Conservation (phyloP, 2,329 filamentous ascomycete genomes). For the Blastomyces parvus region DNA sequence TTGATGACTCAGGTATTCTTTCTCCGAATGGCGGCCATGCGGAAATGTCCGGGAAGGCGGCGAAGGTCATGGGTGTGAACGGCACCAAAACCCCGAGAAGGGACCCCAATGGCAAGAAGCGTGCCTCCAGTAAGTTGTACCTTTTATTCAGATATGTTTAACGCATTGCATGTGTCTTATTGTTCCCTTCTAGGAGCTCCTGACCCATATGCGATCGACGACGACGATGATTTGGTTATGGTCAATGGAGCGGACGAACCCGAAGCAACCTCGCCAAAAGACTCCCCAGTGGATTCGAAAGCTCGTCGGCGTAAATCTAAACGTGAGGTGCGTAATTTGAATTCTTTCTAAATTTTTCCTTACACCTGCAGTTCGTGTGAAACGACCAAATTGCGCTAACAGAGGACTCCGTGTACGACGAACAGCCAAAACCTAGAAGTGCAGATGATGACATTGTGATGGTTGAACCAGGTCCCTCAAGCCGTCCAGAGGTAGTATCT, state of each 20-base stretch:
- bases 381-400: slow-evolving; percentile 11
- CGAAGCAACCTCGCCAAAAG: slow-evolving; percentile 24
- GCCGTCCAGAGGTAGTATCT: slow-evolving; percentile 37
- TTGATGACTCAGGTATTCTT: slow-evolving; percentile 51
- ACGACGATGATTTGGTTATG: slow-evolving; percentile 56
- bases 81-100: slow-evolving; percentile 39
- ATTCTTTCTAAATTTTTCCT: neutral
- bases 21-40: slow-evolving; percentile 61
- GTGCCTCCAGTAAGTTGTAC: slow-evolving; percentile 6
- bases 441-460: slow-evolving; percentile 45
- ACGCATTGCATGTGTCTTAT: neutral
- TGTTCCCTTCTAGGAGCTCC: slow-evolving; percentile 24
- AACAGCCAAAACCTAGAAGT: slow-evolving; percentile 27
- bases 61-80: slow-evolving; percentile 60
- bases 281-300: slow-evolving; percentile 27
- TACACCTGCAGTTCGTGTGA: neutral
- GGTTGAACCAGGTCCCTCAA: slow-evolving; percentile 42
- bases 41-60: slow-evolving; percentile 63
- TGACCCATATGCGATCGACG: slow-evolving; percentile 54
- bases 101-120: slow-evolving; percentile 14
- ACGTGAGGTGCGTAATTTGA: slow-evolving; percentile 26
- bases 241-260: slow-evolving; percentile 41
- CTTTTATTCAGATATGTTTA: neutral
- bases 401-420: slow-evolving; percentile 7
- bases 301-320: slow-evolving; percentile 27